A percentile compares a stretch with the other conserved stretches of the same genome.
phyloP scores from a whole-genome alignment of 2,329 filamentous ascomycete species.

The Plectosphaerella cucumerina region DNA sequence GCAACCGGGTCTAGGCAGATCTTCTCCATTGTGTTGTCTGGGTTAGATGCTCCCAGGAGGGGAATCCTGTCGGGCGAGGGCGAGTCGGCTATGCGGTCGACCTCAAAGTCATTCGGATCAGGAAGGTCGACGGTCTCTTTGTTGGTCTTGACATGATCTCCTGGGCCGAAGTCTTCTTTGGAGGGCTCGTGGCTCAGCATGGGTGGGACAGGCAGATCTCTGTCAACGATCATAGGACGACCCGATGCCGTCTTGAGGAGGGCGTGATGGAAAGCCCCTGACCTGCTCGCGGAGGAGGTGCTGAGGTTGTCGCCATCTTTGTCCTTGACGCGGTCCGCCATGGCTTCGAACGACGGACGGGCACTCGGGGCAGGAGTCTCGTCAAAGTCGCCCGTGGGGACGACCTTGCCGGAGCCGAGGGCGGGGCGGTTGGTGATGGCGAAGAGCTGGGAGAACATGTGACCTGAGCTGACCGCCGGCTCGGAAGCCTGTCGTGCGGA shows the following conservation, averaged over 20 bases:
- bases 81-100: not conserved
- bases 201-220: slow-evolving; percentile 15
- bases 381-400: slow-evolving; percentile 21
- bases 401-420: not conserved
- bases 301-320: not conserved
- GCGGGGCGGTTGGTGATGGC: slow-evolving; percentile 3
- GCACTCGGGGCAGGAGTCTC: slow-evolving; percentile 26
- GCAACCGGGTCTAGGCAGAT: slow-evolving; percentile 8
- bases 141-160: not conserved
- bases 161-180: not conserved
- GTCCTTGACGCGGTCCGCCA: slow-evolving; percentile 10
- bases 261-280: slow-evolving; percentile 13
- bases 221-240: slow-evolving; percentile 13
- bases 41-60: not conserved
- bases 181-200: slow-evolving; percentile 8
- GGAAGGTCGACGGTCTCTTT: not conserved
- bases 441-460: slow-evolving; percentile 10
- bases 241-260: slow-evolving; percentile 18
- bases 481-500: not conserved
- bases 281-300: slow-evolving; percentile 4
- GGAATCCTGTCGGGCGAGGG: not conserved
- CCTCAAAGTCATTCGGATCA: not conserved
- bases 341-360: slow-evolving; percentile 19
- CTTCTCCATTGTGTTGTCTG: slow-evolving; percentile 1
- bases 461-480: not conserved